Evolutionary conservation across 305 asterid species (phyloP).

Genomic region (Galium porrigens): DNA sequence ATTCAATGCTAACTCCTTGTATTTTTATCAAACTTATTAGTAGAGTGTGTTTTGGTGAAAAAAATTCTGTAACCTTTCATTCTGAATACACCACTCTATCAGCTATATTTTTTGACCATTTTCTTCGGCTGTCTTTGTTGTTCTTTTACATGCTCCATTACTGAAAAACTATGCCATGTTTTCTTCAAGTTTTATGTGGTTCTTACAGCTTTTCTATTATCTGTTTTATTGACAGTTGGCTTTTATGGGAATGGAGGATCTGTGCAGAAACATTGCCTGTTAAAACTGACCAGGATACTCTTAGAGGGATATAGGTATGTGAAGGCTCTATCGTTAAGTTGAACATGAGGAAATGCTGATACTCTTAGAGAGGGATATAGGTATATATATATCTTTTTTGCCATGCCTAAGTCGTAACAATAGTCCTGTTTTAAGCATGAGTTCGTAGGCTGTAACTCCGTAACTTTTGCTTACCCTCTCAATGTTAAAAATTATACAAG

Average conservation of each 20-base stretch:
- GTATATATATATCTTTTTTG: not conserved
- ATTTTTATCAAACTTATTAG: not conserved
- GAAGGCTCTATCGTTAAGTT: slow-evolving; percentile 4
- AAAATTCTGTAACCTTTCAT: not conserved
- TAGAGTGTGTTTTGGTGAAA: not conserved
- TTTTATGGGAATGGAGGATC: slow-evolving; percentile 30
- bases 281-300: slow-evolving; percentile 85
- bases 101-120: not conserved
- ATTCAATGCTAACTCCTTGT: not conserved
- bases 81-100: not conserved
- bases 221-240: slow-evolving; percentile 11
- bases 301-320: slow-evolving; percentile 31
- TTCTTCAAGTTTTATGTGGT: not conserved
- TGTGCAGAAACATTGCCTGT: slow-evolving; percentile 41
- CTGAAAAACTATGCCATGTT: not conserved
- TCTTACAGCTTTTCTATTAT: not conserved
- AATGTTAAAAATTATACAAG: not conserved
- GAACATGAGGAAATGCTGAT: not conserved
- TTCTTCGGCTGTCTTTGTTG: not conserved
- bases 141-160: not conserved
- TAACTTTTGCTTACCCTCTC: not conserved
- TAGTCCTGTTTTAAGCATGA: not conserved
- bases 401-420: not conserved
- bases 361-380: too few relatives aligned
- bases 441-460: not conserved